These are phyloP conservation scores for Penicillium hordei DNA, from an alignment of 2,329 filamentous ascomycete genomes.

Conservation along the genomic window DNA sequence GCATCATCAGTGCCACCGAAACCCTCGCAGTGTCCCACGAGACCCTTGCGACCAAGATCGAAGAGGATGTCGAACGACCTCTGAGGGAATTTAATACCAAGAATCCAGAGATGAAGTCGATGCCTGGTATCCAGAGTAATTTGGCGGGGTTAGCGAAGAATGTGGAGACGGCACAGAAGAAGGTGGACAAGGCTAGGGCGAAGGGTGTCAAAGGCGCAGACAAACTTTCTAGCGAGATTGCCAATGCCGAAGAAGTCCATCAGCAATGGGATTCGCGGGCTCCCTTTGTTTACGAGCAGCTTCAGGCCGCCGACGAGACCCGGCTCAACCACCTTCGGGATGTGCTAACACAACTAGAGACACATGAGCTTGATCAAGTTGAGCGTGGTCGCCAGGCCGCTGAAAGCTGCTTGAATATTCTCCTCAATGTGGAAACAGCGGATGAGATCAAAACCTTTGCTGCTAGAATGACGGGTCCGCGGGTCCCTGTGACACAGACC, in stretches of 20 bases:
- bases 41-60: slow-evolving; percentile 75
- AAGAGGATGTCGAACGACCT: slow-evolving; percentile 82
- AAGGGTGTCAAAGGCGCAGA: slow-evolving; percentile 72
- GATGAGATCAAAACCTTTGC: slow-evolving; percentile 70
- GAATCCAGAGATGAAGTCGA: slow-evolving; percentile 74
- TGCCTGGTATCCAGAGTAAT: slow-evolving; percentile 79
- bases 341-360: slow-evolving; percentile 87
- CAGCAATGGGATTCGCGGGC: slow-evolving; percentile 92
- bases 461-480: slow-evolving; percentile 29
- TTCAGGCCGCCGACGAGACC: slow-evolving; percentile 87
- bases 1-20: slow-evolving; percentile 76
- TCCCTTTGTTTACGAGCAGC: slow-evolving; percentile 88
- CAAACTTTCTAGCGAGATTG: slow-evolving; percentile 73
- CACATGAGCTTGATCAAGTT: slow-evolving; percentile 84
- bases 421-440: slow-evolving; percentile 82
- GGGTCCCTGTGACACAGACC: slow-evolving; percentile 12
- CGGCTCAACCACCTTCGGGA: slow-evolving; percentile 88
- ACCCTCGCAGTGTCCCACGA: slow-evolving; percentile 81
- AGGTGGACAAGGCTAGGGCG: slow-evolving; percentile 76
- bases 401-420: slow-evolving; percentile 74
- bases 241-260: slow-evolving; percentile 72
- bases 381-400: slow-evolving; percentile 72
- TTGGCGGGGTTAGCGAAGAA: slow-evolving; percentile 78
- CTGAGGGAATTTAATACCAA: slow-evolving; percentile 71
- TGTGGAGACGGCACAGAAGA: slow-evolving; percentile 78